Percentiles rank a stretch among this genome's conserved stretches.
Conservation (phyloP, 2,329 filamentous ascomycete species). For the Corinectria fuckeliana region DNA sequence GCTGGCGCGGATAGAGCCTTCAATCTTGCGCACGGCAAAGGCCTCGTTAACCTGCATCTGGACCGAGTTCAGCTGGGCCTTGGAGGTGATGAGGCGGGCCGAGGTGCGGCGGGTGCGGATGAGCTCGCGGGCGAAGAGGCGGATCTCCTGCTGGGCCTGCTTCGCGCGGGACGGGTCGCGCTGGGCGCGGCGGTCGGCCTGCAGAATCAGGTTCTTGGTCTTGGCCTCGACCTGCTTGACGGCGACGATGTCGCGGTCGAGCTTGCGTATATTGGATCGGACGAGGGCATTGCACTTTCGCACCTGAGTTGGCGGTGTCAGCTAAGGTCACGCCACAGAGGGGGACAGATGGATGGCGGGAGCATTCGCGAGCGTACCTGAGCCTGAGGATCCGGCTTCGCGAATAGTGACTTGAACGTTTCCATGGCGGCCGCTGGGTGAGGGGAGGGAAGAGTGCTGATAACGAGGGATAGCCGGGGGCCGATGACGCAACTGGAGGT, state of each 20-base stretch:
- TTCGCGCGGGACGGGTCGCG: constrained; percentile 78
- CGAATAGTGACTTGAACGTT: constrained; percentile 83
- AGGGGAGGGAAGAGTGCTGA: constrained; percentile 5
- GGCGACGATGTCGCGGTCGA: constrained; percentile 88
- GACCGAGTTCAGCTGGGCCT: constrained; percentile 90
- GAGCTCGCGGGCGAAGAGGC: constrained; percentile 87
- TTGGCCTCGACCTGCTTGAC: constrained; percentile 82
- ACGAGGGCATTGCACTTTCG: constrained; percentile 94
- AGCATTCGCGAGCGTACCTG: constrained; percentile 66
- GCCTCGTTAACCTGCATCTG: constrained; percentile 98
- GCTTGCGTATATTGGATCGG: constrained; percentile 86
- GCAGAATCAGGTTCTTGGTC: constrained; percentile 83
- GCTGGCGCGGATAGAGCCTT: constrained; percentile 84
- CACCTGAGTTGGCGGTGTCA: constrained; percentile 63
- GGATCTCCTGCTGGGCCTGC: constrained; percentile 82
- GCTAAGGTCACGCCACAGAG: constrained; percentile 3
- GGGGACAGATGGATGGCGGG: neutral
- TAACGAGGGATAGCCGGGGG: constrained; percentile 11
- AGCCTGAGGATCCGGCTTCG: constrained; percentile 88
- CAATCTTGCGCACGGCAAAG: constrained; percentile 93
- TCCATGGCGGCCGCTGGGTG: constrained; percentile 70
- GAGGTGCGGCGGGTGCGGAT: constrained; percentile 80
- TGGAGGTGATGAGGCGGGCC: constrained; percentile 78
- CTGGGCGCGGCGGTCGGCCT: constrained; percentile 81
- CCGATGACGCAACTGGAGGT: constrained; percentile 36